Percentiles rank a stretch among this genome's conserved stretches.
phyloP scores from a whole-genome alignment of 1,284 basidiomycete species.

The Malassezia psittaci region DNA sequence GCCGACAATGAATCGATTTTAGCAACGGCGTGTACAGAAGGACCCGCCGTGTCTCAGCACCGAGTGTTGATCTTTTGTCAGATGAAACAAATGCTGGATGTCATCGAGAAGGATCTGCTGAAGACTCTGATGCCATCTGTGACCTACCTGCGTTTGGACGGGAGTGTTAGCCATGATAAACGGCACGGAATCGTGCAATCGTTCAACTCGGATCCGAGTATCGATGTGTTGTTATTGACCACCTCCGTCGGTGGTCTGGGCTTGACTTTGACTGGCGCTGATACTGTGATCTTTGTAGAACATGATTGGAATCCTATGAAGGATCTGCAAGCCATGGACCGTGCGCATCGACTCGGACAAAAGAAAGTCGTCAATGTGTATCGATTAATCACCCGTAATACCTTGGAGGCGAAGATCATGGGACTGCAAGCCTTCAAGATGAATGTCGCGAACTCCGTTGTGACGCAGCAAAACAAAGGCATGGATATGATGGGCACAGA shows the following conservation, averaged over 20 bases:
- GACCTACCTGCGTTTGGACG: conserved; percentile 96
- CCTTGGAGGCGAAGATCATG: conserved; percentile 99
- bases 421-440: conserved; percentile 93
- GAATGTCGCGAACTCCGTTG: conserved; percentile 90
- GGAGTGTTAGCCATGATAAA: conserved; percentile 35
- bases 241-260: conserved; percentile 95
- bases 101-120: conserved; percentile 91
- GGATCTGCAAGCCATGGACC: conserved; percentile 97
- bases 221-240: conserved; percentile 89
- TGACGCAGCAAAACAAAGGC: conserved; percentile 92
- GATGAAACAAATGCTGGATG: conserved; percentile 97
- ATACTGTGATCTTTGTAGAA: conserved; percentile 98
- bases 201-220: conserved; percentile 94
- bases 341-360: conserved; percentile 94
- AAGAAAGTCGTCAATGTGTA: conserved; percentile 99
- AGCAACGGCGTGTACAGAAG: conserved; percentile 43
- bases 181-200: conserved; percentile 69
- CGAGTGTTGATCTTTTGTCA: conserved; percentile 98
- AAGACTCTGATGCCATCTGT: conserved; percentile 82
- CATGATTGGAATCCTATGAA: conserved; percentile 99
- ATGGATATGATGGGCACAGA: conserved; percentile 93
- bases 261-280: conserved; percentile 89
- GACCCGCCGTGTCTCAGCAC: conserved; percentile 67
- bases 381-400: conserved; percentile 89
- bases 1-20: conserved; percentile 56